These are phyloP conservation scores for Colletotrichum sansevieriae DNA, from an alignment of 2,329 filamentous ascomycete species.

Conservation along the genomic window DNA sequence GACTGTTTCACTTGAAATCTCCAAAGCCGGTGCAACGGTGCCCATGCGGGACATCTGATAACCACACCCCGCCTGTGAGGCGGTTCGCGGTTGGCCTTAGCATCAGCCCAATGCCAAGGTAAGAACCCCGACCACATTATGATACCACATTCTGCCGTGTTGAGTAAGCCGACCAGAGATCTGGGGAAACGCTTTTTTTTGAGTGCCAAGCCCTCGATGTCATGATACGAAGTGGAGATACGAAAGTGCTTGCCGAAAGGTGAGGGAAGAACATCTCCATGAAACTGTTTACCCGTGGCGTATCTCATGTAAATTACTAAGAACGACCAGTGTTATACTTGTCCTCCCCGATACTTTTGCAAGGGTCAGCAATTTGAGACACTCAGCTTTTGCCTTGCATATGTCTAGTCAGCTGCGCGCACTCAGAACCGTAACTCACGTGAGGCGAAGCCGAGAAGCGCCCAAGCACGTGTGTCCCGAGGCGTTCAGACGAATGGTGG, in stretches of 20 bases:
- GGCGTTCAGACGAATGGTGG: constrained; percentile 15
- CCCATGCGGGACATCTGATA: constrained; percentile 9
- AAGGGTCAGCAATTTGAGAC: not conserved
- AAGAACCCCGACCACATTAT: not conserved
- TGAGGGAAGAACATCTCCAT: too few relatives aligned
- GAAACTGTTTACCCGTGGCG: too few relatives aligned
- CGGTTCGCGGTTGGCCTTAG: constrained; percentile 7
- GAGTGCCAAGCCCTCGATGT: too few relatives aligned
- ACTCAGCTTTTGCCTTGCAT: not conserved
- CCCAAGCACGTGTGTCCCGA: constrained; percentile 16
- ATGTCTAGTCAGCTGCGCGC: not conserved
- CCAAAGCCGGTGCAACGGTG: constrained; percentile 7
- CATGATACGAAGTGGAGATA: too few relatives aligned
- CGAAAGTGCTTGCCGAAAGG: too few relatives aligned
- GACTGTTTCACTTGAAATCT: constrained; percentile 18
- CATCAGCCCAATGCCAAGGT: constrained; percentile 7
- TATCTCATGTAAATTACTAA: not conserved
- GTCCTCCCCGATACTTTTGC: not conserved
- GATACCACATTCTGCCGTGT: not conserved
- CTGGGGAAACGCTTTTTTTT: too few relatives aligned
- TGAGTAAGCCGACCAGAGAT: not conserved
- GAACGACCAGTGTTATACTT: not conserved
- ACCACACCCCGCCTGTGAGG: not conserved
- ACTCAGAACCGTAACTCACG: not conserved
- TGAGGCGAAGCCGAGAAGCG: not conserved